Percentiles rank a stretch among this genome's conserved stretches.
Evolutionary conservation across 139 green algal species (phyloP).

Genomic region (Zygnema cylindricum): DNA sequence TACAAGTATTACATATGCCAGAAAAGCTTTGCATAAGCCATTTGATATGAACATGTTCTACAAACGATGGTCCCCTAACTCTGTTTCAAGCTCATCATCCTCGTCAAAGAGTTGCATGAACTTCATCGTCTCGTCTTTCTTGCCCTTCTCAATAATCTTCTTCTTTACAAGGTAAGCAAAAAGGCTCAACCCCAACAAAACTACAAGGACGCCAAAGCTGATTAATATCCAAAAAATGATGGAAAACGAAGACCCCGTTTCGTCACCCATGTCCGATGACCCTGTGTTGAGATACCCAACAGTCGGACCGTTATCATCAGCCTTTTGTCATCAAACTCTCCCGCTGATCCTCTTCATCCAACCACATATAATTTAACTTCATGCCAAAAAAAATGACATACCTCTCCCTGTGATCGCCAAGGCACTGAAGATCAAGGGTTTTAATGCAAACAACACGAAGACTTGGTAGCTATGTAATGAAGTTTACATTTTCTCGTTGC

Average conservation of each 20-base stretch:
- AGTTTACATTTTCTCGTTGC: too few species aligned
- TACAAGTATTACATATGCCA: background rate
- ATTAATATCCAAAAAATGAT: background rate
- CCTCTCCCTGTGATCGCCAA: too few species aligned
- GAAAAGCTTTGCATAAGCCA: background rate
- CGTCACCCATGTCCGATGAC: too few species aligned
- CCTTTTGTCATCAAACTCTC: too few species aligned
- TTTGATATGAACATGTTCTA: background rate
- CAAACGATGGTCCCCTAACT: background rate
- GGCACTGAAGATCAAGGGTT: too few species aligned
- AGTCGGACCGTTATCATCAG: too few species aligned
- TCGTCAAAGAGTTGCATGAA: constrained; percentile 46
- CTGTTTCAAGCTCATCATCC: constrained; percentile 21
- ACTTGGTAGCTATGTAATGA: too few species aligned
- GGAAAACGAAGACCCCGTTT: background rate
- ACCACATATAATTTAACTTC: too few species aligned
- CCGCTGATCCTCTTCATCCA: too few species aligned
- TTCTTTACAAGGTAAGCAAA: background rate
- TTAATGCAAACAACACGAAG: too few species aligned
- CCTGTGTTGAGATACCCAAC: too few species aligned
- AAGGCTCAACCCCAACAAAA: background rate
- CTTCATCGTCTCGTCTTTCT: constrained; percentile 12
- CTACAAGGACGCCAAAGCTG: background rate
- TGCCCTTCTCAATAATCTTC: background rate
- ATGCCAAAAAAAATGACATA: too few species aligned